Evolutionary conservation across 2,329 filamentous ascomycete genomes (phyloP), one percentile per base, ranked within the genome.

Genomic region (Pyrenochaeta sp.): DNA sequence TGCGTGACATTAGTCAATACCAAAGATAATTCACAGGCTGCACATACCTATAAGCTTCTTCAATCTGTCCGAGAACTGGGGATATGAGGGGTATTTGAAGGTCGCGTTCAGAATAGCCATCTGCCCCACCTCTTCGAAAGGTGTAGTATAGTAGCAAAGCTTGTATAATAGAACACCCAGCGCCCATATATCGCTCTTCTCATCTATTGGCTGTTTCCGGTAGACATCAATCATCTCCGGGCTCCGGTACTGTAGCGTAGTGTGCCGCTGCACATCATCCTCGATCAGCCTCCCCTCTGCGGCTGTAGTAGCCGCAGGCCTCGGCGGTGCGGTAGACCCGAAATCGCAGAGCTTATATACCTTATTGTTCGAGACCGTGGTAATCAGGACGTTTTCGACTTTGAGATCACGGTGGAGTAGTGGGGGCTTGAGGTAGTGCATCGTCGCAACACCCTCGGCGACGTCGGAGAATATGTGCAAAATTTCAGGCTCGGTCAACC

Each of bases 171-270:
- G 82, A 42, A 99, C 95, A 5, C 95, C 95, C 60, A 99, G 81
- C 0, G 95, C 95, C 95, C 93, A 99, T 30, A 99, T 97, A 77
- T 99, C 95, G 48, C 93, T 96, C 82, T 99, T 99, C 81, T 99
- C 95, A 74, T 99, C 92, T 73, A 99, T 97, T 0, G 95, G 93
- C 69, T 93, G 92, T 78, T 96, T 97, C 62, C 93, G 86, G 80
- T 97, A 99, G 25, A 99, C 95, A 73, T 99, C 95, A 59, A 99
- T 90, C 95, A 99, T 99, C 80, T 99, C 95, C 5, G 95, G 95
- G 75, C 94, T 98, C 66, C 95, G 87, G 77, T 99, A 99, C 77
- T 99, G 95, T 79, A 99, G 85, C 0, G 95, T 99, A 0, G 95
- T 99, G 76, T 99, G 94, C 71, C 92, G 91, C 79, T 98, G 95